Evolutionary conservation across 495 filamentous ascomycete species (phyloP), one percentile per base, ranked within the genome.

Genomic region (Haplographium delicatum): DNA sequence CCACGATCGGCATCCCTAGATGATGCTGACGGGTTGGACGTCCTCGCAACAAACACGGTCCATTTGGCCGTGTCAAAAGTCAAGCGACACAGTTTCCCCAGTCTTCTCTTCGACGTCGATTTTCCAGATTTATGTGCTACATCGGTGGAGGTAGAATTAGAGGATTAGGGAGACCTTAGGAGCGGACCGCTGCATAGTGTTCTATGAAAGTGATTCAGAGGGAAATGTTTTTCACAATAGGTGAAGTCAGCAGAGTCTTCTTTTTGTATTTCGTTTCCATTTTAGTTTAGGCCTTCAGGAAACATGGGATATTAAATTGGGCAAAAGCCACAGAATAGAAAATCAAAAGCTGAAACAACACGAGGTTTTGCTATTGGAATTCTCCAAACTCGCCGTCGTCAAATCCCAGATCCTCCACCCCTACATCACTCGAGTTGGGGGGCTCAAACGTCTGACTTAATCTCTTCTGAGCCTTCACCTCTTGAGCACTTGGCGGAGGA

Each of bases 321-420:
- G 18, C 2, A 16, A 24, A 8, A 18, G 3, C 10, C 33, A 66
- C 56, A 77, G n/a, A n/a, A n/a, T n/a, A n/a, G n/a, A n/a, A n/a
- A n/a, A n/a, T n/a, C n/a, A n/a, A n/a, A n/a, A n/a, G 35, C 11
- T 11, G 22, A 19, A 9, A 20, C 9, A 10, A 39, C 11, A 39
- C 22, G 5, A 39, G 16, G 8, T 39, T n/a, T 39, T 19, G n/a
- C 16, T 39, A 39, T 42, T 74, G 73, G 67, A 84, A 84, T 57
- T 84, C 80, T 6, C 79, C 81, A 72, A 83, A 83, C 51, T 81
- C 74, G 33, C 81, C 81, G 58, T 84, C 78, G 47, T 84, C 81
- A 57, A 84, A 84, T 6, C 80, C 81, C 44, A 82, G 34, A 38
- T 79, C 70, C 50, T 77, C 72, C 7, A 72, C 68, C 15, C 70